Evolutionary conservation across 2,329 filamentous ascomycete genomes (phyloP).

Genomic region (Ophiocordyceps robertsii): DNA sequence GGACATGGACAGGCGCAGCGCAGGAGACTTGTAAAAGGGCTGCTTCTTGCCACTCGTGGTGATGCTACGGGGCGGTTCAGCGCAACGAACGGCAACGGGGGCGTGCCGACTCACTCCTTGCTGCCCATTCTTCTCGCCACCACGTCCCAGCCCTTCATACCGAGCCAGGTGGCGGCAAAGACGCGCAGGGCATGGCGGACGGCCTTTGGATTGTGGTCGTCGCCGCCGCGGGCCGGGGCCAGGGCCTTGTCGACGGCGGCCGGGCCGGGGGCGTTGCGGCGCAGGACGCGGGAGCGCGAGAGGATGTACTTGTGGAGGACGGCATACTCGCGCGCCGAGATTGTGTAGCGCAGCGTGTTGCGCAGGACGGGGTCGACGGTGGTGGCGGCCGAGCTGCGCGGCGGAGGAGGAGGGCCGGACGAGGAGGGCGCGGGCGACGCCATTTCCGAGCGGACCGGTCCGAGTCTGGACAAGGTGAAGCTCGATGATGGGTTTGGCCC

Average conservation of each 20-base stretch:
- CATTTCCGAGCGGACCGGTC: neutral
- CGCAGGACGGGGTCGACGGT: constrained; percentile 57
- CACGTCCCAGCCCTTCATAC: constrained; percentile 48
- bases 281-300: constrained; percentile 51
- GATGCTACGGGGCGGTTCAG: constrained; percentile 6
- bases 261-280: constrained; percentile 40
- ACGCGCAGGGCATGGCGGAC: constrained; percentile 59
- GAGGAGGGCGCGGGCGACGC: neutral
- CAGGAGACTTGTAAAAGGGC: constrained; percentile 49
- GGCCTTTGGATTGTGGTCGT: constrained; percentile 58
- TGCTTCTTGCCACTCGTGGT: constrained; percentile 27
- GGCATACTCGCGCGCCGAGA: constrained; percentile 74
- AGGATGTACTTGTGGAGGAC: constrained; percentile 72
- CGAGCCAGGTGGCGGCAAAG: constrained; percentile 49
- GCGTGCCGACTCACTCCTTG: constrained; percentile 25
- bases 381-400: neutral
- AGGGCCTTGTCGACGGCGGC: constrained; percentile 33
- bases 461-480: neutral
- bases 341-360: constrained; percentile 78
- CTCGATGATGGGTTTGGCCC: too few species aligned
- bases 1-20: constrained; percentile 66
- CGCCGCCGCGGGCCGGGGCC: constrained; percentile 23
- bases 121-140: constrained; percentile 33
- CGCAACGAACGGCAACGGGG: neutral
- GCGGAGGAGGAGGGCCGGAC: neutral